Conservation (phyloP, 345 rosid species). For the Eutrema japonicum region DNA sequence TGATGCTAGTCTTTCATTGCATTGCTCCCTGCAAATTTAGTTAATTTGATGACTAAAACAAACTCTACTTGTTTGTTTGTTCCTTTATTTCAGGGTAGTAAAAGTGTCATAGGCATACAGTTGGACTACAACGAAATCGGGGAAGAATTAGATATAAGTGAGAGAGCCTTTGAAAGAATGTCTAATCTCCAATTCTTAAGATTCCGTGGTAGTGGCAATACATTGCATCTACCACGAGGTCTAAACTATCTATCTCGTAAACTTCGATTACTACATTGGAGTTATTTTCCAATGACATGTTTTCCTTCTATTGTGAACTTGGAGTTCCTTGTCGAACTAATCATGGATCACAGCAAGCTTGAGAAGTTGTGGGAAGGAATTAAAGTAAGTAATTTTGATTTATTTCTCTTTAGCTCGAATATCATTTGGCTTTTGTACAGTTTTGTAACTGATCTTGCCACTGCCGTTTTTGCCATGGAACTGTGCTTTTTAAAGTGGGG, state of each 20-base stretch:
- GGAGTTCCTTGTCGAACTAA: slow-evolving; percentile 26
- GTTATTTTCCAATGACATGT: slow-evolving; percentile 7
- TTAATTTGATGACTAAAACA: neutral
- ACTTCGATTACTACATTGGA: slow-evolving; percentile 31
- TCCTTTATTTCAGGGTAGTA: slow-evolving; percentile 24
- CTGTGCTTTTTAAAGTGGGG: neutral
- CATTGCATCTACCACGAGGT: neutral
- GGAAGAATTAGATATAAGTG: neutral
- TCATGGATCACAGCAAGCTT: neutral
- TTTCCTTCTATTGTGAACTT: slow-evolving; percentile 10
- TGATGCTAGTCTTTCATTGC: neutral
- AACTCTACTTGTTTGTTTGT: neutral
- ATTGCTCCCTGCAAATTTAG: neutral
- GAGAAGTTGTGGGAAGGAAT: slow-evolving; percentile 35
- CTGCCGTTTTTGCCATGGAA: neutral
- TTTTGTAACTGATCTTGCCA: too few relatives aligned
- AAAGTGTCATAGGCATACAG: slow-evolving; percentile 22
- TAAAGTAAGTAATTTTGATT: slow-evolving; percentile 7
- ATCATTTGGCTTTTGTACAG: too few relatives aligned
- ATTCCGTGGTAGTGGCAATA: neutral
- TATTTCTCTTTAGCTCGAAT: neutral
- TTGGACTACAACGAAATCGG: neutral
- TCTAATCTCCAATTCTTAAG: neutral
- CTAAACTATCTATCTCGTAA: neutral
- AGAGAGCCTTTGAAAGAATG: neutral